Percentiles rank a stretch among this genome's conserved stretches.
phyloP scores from a whole-genome alignment of 2,329 filamentous ascomycete genomes.

The Penicillium oxalicum region DNA sequence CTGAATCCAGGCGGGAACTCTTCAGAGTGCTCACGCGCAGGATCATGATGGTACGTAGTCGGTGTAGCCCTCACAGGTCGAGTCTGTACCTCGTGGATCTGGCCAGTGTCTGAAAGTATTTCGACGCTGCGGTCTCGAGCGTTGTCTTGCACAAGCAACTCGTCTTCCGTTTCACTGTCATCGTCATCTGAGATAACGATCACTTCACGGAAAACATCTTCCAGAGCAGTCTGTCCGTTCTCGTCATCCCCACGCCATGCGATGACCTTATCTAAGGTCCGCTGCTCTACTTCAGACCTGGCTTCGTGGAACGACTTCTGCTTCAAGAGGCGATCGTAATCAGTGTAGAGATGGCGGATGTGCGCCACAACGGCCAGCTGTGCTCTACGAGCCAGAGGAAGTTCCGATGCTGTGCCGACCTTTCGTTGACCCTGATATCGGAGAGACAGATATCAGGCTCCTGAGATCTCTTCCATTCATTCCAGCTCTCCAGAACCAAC shows the following conservation, averaged over 20 bases:
- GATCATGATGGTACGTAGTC: constrained; percentile 15
- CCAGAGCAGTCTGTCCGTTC: constrained; percentile 47
- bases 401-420: constrained; percentile 52
- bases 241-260: constrained; percentile 59
- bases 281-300: constrained; percentile 49
- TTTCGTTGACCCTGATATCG: constrained; percentile 46
- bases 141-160: constrained; percentile 18
- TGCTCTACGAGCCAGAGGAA: constrained; percentile 52
- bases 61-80: constrained; percentile 22
- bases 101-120: constrained; percentile 36
- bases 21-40: constrained; percentile 27
- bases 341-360: constrained; percentile 57
- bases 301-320: constrained; percentile 50
- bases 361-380: constrained; percentile 58
- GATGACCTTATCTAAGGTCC: constrained; percentile 51
- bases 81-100: constrained; percentile 31
- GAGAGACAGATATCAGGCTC: constrained; percentile 14
- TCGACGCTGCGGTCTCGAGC: constrained; percentile 39
- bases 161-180: constrained; percentile 42
- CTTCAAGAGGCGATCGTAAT: constrained; percentile 55
- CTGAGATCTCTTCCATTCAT: constrained; percentile 2
- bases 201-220: constrained; percentile 59
- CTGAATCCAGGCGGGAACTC: constrained; percentile 35
- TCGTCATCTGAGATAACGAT: constrained; percentile 60
- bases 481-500: not conserved